Base-by-base conservation (phyloP, 176 grass and related monocot genomes). In the Ensete glaucum region DNA sequence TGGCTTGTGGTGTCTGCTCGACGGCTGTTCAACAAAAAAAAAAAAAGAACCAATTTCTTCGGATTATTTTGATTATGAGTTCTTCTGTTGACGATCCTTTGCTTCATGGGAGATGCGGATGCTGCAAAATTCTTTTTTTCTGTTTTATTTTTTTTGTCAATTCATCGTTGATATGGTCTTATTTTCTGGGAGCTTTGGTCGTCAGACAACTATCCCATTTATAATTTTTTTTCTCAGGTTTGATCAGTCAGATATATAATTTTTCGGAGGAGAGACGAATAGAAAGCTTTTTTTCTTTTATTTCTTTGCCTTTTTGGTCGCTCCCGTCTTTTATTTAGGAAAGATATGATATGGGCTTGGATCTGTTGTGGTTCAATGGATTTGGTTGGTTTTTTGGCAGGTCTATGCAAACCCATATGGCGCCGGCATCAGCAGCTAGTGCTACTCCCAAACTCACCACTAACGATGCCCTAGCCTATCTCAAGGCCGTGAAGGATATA, bases 381-480 rank as follows among this genome's bases (percentile, higher is more conserved):
- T 74, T 56, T 74, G 16, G 52, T 3, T 74, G 24, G 20, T 15
- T 74, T 54, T 57, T 34, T 19, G 57, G 17, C 22, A 74, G 72
- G 72, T 74, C 72, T 2, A 21, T 50, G 72, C 52, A 74, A 56
- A 57, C 52, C 11, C 20, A 57, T 27, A 74, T 74, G 72, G 23
- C 53, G 72, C 72, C 72, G 50, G 72, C 72, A 56, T 24, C 72
- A 43, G 72, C 52, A 2, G 72, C 53, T 58, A n/a, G 23, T 74
- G 58, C 14, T 34, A 56, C 72, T 27, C 52, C 72, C 52, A 74
- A 74, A 20, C 72, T 74, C 8, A 74, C 83, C 1, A 82, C 75
- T 9, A 50, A 81, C 21, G 84, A 86, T 82, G 79, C 84, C 25
- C 53, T 86, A 11, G 69, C 80, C n/a, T 86, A 86, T 69, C 54